Conservation (phyloP, 257 asterid genomes). For the Nicotiana tabacum region DNA sequence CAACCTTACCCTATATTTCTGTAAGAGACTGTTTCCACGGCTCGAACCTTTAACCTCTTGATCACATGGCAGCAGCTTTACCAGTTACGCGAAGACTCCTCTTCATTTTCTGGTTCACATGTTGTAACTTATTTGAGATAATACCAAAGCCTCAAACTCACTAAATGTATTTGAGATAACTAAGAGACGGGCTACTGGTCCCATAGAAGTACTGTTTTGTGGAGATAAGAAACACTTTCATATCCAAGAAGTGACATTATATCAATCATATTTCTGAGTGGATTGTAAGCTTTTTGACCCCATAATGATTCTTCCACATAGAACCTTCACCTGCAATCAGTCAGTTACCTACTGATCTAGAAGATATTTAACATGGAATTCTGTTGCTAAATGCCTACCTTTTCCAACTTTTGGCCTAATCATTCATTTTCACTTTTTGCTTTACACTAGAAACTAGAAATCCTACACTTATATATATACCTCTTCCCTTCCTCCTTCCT, state of each 20-base stretch:
- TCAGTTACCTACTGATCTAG: neutral
- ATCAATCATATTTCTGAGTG: neutral
- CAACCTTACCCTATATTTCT: too few species aligned
- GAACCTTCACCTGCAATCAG: neutral
- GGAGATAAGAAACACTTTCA: conserved; percentile 1
- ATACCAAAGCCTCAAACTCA: neutral
- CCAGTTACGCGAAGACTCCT: too few species aligned
- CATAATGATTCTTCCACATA: neutral
- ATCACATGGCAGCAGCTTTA: too few species aligned
- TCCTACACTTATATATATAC: neutral
- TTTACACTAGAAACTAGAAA: neutral
- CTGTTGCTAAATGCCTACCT: neutral
- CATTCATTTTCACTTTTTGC: neutral
- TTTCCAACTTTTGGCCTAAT: conserved; percentile 5
- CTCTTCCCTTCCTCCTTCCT: neutral
- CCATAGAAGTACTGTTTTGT: neutral
- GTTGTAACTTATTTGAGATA: neutral
- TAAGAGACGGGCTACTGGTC: neutral
- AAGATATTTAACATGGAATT: neutral
- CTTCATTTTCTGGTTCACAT: too few species aligned
- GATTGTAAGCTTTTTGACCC: neutral
- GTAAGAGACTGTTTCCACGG: too few species aligned
- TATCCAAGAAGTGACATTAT: neutral
- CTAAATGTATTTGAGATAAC: neutral
- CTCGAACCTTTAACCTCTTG: too few species aligned